A percentile compares a stretch with the other conserved stretches of the same genome.
Conservation (phyloP, 257 asterid genomes). For the Datura wrightii region DNA sequence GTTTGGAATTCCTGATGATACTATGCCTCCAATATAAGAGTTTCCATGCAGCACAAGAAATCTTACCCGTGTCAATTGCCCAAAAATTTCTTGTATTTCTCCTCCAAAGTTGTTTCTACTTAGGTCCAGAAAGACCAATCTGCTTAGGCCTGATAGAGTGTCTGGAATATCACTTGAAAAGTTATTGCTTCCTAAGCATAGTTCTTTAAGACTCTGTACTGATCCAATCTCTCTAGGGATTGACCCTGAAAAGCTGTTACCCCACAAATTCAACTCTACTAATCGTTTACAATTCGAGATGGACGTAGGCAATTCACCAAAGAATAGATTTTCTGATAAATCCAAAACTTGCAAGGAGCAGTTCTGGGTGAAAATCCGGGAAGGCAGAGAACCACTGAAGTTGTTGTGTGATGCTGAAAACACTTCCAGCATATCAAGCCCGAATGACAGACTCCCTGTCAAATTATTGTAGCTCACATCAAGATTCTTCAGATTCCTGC, state of each 20-base stretch:
- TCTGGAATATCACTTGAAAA: constrained; percentile 81
- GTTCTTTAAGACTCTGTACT: constrained; percentile 52
- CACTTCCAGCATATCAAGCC: constrained; percentile 59
- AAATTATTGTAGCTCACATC: constrained; percentile 72
- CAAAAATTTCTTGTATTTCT: constrained; percentile 69
- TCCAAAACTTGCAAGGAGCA: constrained; percentile 68
- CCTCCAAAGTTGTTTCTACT: constrained; percentile 76
- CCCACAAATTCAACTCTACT: constrained; percentile 58
- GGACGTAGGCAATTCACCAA: constrained; percentile 63
- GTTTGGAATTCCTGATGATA: constrained; percentile 59
- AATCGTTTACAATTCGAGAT: constrained; percentile 59
- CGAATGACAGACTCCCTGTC: constrained; percentile 62
- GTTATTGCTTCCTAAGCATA: constrained; percentile 66
- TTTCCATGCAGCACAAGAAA: constrained; percentile 71
- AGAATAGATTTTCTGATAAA: constrained; percentile 64
- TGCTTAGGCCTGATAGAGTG: constrained; percentile 50
- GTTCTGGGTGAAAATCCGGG: constrained; percentile 50
- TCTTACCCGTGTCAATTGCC: constrained; percentile 61
- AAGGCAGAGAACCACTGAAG: constrained; percentile 52
- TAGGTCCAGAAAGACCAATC: constrained; percentile 66
- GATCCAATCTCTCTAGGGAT: constrained; percentile 76
- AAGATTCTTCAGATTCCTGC: constrained; percentile 63
- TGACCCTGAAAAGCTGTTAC: constrained; percentile 62
- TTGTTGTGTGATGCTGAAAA: constrained; percentile 61
- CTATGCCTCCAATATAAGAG: constrained; percentile 63